Percentiles rank a stretch among this genome's conserved stretches.
phyloP scores from a whole-genome alignment of 2,329 filamentous ascomycete genomes.

The Ceratocystis ficicola region DNA sequence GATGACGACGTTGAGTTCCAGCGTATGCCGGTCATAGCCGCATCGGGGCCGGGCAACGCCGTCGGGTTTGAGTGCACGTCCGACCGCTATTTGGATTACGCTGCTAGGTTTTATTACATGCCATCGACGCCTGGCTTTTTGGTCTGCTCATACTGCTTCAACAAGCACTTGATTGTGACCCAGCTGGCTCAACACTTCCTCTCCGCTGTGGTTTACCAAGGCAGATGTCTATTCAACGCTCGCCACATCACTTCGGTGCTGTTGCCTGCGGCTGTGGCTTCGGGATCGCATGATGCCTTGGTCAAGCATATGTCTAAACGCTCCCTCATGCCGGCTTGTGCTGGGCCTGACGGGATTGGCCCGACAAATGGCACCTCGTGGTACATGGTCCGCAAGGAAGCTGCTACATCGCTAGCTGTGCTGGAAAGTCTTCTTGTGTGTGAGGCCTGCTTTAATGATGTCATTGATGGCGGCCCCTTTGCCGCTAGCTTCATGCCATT shows the following conservation, averaged over 20 bases:
- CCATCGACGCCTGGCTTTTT: constrained; percentile 27
- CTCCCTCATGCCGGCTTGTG: constrained; percentile 27
- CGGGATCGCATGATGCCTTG: constrained; percentile 22
- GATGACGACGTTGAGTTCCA: constrained; percentile 2
- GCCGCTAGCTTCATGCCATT: constrained; percentile 29
- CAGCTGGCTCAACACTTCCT: constrained; percentile 28
- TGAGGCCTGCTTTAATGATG: constrained; percentile 32
- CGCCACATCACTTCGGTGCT: constrained; percentile 4
- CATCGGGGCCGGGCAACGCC: constrained; percentile 7
- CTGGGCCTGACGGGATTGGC: constrained; percentile 24
- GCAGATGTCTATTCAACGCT: constrained; percentile 14
- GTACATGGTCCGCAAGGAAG: constrained; percentile 25
- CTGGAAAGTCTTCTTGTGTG: constrained; percentile 31
- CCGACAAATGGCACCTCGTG: constrained; percentile 28
- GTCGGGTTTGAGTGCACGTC: constrained; percentile 14
- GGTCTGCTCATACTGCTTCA: constrained; percentile 35
- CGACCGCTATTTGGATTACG: constrained; percentile 25
- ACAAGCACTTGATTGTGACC: constrained; percentile 30
- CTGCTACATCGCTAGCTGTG: constrained; percentile 21
- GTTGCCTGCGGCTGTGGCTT: neutral
- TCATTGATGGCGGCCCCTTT: constrained; percentile 27
- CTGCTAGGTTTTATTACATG: constrained; percentile 29
- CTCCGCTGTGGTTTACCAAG: neutral
- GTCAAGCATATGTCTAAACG: constrained; percentile 28
- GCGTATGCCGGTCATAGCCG: neutral